These are phyloP conservation scores for Hypoxylon sp. DNA, from an alignment of 2,329 filamentous ascomycete genomes.

Conservation along the genomic window DNA sequence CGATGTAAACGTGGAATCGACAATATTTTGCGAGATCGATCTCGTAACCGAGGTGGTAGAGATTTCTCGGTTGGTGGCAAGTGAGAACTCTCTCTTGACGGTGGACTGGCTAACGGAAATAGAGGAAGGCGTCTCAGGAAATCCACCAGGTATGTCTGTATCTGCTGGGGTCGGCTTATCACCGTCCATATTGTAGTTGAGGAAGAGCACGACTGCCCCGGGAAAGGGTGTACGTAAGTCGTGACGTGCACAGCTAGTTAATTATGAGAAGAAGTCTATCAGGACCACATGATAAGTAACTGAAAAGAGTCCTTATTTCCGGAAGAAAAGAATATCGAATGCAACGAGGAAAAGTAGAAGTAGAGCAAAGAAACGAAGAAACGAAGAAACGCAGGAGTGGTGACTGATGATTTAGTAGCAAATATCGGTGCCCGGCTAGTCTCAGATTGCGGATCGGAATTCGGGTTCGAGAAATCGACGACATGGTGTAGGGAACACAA, in stretches of 20 bases:
- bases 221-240: conserved; percentile 2
- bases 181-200: conserved; percentile 46
- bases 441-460: conserved; percentile 33
- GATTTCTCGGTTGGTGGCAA: conserved; percentile 17
- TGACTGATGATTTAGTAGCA: not conserved
- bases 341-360: conserved; percentile 13
- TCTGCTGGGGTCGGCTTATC: conserved; percentile 52
- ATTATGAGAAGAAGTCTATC: conserved; percentile 21
- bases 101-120: conserved; percentile 33
- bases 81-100: conserved; percentile 27
- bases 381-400: conserved; percentile 24
- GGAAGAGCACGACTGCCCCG: conserved; percentile 3
- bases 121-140: conserved; percentile 52
- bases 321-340: conserved; percentile 19
- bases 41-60: conserved; percentile 18
- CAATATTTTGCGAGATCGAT: conserved; percentile 8
- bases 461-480: conserved; percentile 33
- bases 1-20: conserved; percentile 11
- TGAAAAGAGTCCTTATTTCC: conserved; percentile 1
- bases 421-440: conserved; percentile 35
- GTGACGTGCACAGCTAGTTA: conserved; percentile 3
- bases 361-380: conserved; percentile 31
- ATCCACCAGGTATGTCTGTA: conserved; percentile 55
- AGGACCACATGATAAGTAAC: conserved; percentile 13
- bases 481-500: conserved; percentile 28